Percentiles rank a stretch among this genome's conserved stretches.
phyloP scores from a whole-genome alignment of 352 stramenopile species.

The Albugo laibachii region DNA sequence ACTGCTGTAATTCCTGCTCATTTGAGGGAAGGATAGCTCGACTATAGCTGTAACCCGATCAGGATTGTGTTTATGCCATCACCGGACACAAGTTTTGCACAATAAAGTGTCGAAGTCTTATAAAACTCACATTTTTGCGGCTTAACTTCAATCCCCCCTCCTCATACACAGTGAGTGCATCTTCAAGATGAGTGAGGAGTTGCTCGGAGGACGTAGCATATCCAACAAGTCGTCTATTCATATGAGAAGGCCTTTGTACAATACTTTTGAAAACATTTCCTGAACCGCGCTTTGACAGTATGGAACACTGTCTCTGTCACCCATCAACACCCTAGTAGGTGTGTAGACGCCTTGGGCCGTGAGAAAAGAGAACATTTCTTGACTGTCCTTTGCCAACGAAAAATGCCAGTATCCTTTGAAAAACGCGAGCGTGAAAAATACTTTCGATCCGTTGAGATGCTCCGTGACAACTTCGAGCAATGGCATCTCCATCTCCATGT shows the following conservation, averaged over 20 bases:
- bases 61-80: constrained; percentile 3
- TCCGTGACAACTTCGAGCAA: too few species aligned
- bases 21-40: background rate
- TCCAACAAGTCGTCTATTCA: background rate
- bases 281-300: constrained; percentile 3
- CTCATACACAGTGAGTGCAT: background rate
- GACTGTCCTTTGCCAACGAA: too few species aligned
- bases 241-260: background rate
- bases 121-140: background rate
- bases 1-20: constrained; percentile 9
- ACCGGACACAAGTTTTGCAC: background rate
- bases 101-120: background rate
- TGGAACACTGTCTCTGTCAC: constrained; percentile 3
- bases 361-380: background rate
- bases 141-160: background rate
- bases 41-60: background rate
- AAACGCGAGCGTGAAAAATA: too few species aligned
- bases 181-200: background rate
- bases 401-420: too few species aligned
- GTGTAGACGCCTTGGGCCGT: constrained; percentile 5
- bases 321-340: constrained; percentile 8
- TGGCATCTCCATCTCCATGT: too few species aligned
- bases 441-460: too few species aligned
- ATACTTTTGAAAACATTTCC: background rate
- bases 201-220: background rate